A percentile compares a stretch with the other conserved stretches of the same genome.
These are phyloP conservation scores for Leishmania arabica DNA, from an alignment of 208 protist genomes.

Conservation along the genomic window DNA sequence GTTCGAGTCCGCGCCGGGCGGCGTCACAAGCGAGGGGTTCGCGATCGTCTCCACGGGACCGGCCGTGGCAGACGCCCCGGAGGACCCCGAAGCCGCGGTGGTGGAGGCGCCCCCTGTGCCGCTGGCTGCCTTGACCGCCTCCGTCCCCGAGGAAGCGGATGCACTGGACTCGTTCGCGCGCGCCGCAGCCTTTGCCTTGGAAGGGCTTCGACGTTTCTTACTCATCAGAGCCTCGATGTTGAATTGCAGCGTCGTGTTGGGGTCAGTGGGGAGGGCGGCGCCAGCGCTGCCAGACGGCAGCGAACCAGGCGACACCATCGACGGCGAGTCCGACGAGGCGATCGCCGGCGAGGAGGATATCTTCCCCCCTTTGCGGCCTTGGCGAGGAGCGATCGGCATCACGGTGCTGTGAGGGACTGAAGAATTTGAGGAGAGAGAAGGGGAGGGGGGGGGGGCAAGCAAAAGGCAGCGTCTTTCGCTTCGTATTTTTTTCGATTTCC, in stretches of 20 bases:
- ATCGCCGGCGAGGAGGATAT: conserved; percentile 63
- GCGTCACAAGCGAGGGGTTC: conserved; percentile 34
- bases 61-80: conserved; percentile 9
- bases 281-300: conserved; percentile 29
- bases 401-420: neutral
- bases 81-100: conserved; percentile 2
- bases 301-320: conserved; percentile 56
- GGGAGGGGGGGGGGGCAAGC: conserved; percentile 13
- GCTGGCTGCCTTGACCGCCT: neutral
- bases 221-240: conserved; percentile 51
- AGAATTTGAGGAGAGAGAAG: neutral
- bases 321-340: conserved; percentile 44
- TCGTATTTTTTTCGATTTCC: neutral
- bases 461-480: conserved; percentile 11
- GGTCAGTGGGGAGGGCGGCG: conserved; percentile 26
- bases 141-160: conserved; percentile 7
- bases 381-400: conserved; percentile 80
- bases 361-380: conserved; percentile 89
- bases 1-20: conserved; percentile 55
- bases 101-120: conserved; percentile 5
- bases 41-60: conserved; percentile 16
- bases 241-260: conserved; percentile 44
- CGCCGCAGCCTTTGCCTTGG: conserved; percentile 26
- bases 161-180: conserved; percentile 10
- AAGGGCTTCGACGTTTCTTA: conserved; percentile 38